Evolutionary conservation across 208 protist species (phyloP), one percentile per base, ranked within the genome.

Genomic region (Borovskyia barvae): DNA sequence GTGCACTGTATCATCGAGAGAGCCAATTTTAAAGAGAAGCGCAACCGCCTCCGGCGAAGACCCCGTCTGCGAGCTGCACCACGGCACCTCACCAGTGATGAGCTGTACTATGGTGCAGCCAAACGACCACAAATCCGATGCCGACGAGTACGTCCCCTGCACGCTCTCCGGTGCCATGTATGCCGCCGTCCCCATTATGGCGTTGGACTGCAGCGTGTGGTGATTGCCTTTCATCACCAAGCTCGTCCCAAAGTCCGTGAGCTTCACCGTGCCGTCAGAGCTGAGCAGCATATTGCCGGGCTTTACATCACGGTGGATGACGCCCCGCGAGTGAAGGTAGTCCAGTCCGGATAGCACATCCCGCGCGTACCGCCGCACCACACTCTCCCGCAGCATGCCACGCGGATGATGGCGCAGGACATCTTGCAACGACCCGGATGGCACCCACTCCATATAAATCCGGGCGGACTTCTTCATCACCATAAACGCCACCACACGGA

Each of bases 241-340:
- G 47, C 75, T 83, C n/a, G 77, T 80, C 48, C 87, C 90, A 56
- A 96, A 93, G 70, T 96, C 87, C 9, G 81, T 90, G 40, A 96
- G 65, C 66, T 88, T 82, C 37, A 93, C 71, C 11, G 67, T 60
- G 37, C 85, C 71, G 41, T 96, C 82, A 12, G 57, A 57, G 33
- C 61, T 73, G 22, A 94, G 75, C 36, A 96, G 72, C 77, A 94
- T 83, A 66, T 96, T 96, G 30, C 36, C 80, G 19, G 83, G 84
- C 64, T 96, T 94, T 30, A 96, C 68, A 56, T 96, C 90, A 39
- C 87, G 72, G 69, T 96, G 90, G 33, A 87, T 56, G 35, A 96
- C 67, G 51, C 82, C 81, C 60, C 71, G 66, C 3, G 52, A 41
- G 75, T 92, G 88, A 36, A 91, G 60, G 62, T 79, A 90, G 29